Conservation (phyloP, 768 basidiomycete species). For the Krasilnikovozyma curviuscula region DNA sequence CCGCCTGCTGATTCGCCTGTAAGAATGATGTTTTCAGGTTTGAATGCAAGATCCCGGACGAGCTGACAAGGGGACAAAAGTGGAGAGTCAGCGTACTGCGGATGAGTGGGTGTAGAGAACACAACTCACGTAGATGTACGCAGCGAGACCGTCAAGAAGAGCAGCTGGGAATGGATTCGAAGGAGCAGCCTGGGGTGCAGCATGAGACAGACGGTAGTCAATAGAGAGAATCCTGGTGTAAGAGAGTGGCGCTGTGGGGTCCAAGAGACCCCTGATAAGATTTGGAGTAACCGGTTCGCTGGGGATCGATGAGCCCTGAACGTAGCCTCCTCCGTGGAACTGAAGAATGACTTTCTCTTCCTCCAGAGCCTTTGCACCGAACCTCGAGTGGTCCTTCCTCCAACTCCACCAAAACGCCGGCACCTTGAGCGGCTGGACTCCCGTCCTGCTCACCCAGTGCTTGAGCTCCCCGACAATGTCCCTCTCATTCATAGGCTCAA, state of each 20-base stretch:
- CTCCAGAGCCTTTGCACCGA: conserved; percentile 15
- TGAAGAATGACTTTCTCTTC: conserved; percentile 27
- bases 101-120: background rate
- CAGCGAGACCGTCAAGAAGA: conserved; percentile 52
- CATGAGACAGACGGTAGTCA: conserved; percentile 51
- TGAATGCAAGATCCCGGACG: background rate
- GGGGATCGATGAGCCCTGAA: conserved; percentile 8
- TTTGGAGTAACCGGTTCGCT: conserved; percentile 12
- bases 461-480: too few species aligned
- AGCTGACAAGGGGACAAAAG: background rate
- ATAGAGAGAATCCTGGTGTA: conserved; percentile 30
- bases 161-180: conserved; percentile 52
- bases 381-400: conserved; percentile 8
- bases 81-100: background rate
- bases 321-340: conserved; percentile 23
- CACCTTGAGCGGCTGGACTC: conserved; percentile 15
- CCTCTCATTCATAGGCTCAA: too few species aligned
- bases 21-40: conserved; percentile 36
- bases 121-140: conserved; percentile 37
- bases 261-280: conserved; percentile 10
- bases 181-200: conserved; percentile 29
- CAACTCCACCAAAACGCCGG: conserved; percentile 20
- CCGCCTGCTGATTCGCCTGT: conserved; percentile 62
- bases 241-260: background rate
- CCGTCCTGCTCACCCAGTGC: conserved; percentile 16